These are phyloP conservation scores for Blepharisma japonicum DNA, from an alignment of 73 alveolate species.

Conservation along the genomic window DNA sequence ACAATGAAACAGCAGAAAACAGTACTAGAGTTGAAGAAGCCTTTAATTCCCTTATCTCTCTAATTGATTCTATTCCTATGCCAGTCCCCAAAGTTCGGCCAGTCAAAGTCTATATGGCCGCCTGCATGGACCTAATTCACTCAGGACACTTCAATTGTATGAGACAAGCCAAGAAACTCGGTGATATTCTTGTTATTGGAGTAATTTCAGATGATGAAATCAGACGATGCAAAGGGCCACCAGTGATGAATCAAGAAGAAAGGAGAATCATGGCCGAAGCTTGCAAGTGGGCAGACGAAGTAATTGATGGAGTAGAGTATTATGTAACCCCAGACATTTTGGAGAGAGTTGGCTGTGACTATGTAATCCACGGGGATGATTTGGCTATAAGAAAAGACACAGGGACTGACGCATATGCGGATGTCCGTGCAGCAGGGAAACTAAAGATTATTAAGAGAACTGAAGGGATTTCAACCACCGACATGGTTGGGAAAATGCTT, in stretches of 20 bases:
- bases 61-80: too few species aligned
- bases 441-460: slow-evolving; percentile 95
- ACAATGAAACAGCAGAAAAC: too few species aligned
- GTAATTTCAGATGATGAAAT: slow-evolving; percentile 88
- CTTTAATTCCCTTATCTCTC: too few species aligned
- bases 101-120: slow-evolving; percentile 74
- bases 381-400: slow-evolving; percentile 70
- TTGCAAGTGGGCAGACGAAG: slow-evolving; percentile 98
- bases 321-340: slow-evolving; percentile 81
- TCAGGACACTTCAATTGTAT: slow-evolving; percentile 95
- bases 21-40: too few species aligned
- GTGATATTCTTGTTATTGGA: slow-evolving; percentile 89
- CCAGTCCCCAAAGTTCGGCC: background rate
- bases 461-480: slow-evolving; percentile 98
- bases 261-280: slow-evolving; percentile 83
- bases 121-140: slow-evolving; percentile 88
- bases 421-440: slow-evolving; percentile 75
- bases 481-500: slow-evolving; percentile 92
- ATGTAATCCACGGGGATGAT: slow-evolving; percentile 98
- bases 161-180: slow-evolving; percentile 89
- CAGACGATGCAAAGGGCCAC: slow-evolving; percentile 83
- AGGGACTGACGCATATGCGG: slow-evolving; percentile 84
- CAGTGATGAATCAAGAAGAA: slow-evolving; percentile 83
- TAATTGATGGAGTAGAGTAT: slow-evolving; percentile 81
- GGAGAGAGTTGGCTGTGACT: slow-evolving; percentile 86